Base-by-base conservation (phyloP, 169 alveolate species). In the Cryptosporidium sp. region DNA sequence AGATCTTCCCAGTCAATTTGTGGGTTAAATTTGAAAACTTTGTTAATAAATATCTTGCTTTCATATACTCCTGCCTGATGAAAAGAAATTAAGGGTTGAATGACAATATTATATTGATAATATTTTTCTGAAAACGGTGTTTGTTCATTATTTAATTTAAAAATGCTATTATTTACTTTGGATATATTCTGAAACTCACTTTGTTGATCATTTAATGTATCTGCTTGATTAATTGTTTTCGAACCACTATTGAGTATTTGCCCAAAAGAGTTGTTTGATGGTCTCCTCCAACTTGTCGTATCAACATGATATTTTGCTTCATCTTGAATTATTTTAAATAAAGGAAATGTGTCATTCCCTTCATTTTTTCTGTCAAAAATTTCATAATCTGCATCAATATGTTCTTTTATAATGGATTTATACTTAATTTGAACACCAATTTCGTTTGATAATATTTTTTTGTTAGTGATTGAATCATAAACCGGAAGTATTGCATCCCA, bases 61-160 rank as follows among this genome's bases (percentile, higher is more conserved):
- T 80, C 89, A 62, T 80, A 80, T 18, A 80, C 75, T n/a, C 89
- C 89, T 2, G 42, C 89, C 21, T 80, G 62, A 61, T 45, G 23
- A 80, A 44, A 80, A 16, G 75, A 51, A 45, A 80, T 80, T 2
- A 80, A 39, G 29, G 89, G 89, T 29, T 62, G 75, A 7, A 80
- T 65, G 18, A 80, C 31, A 42, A 80, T 48, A 23, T 23, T 18
- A 42, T 62, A 80, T 18, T 62, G 73, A 60, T 21, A 44, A 62
- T 45, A 18, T 26, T 61, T 26, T 39, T 42, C 16, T 3, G 4
- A 18, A 61, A 26, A 31, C 8, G 21, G 7, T 18, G 0, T 18
- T 6, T 29, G 9, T 4, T 58, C 23, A 56, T 73, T 73, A 7
- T 12, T 23, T 23, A 10, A 56, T 26, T 21, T 39, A 56, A 26